Percentiles rank a stretch among this genome's conserved stretches.
These are phyloP conservation scores for Spizellomyces punctatus DNA, from an alignment of 192 early-diverging fungal genomes.

Conservation along the genomic window DNA sequence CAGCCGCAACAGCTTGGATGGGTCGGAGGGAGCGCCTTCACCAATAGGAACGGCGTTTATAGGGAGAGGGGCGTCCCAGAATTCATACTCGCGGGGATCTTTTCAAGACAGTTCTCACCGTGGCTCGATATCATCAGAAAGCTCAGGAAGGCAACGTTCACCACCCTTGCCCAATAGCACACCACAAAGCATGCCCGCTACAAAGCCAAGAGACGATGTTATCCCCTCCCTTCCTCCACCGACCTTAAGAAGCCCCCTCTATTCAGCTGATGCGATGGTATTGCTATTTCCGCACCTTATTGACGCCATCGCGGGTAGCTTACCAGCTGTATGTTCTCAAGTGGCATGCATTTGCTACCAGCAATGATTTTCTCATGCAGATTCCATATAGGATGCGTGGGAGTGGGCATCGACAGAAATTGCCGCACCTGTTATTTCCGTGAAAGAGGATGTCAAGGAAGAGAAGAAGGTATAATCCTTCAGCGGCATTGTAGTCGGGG, in stretches of 20 bases:
- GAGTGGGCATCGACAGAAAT: slow-evolving; percentile 37
- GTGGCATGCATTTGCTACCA: background rate
- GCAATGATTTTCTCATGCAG: background rate
- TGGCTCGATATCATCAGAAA: too few species aligned
- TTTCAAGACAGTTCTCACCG: too few species aligned
- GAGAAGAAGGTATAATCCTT: slow-evolving; percentile 9
- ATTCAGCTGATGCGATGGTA: slow-evolving; percentile 46
- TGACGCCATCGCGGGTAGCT: slow-evolving; percentile 46
- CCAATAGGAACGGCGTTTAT: too few species aligned
- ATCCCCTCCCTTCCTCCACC: slow-evolving; percentile 33
- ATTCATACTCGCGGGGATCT: too few species aligned
- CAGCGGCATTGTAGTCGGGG: background rate
- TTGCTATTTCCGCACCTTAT: slow-evolving; percentile 47
- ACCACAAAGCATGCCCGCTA: background rate
- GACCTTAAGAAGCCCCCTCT: slow-evolving; percentile 42
- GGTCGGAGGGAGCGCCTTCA: too few species aligned
- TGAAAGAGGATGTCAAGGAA: slow-evolving; percentile 20
- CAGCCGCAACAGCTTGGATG: too few species aligned
- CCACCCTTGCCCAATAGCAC: slow-evolving; percentile 8
- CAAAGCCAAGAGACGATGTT: background rate
- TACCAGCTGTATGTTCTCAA: slow-evolving; percentile 28
- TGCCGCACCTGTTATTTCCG: slow-evolving; percentile 14
- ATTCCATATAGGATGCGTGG: slow-evolving; percentile 42
- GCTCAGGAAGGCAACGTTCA: background rate
- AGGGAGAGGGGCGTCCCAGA: too few species aligned